Conservation (phyloP, 192 early-diverging fungal genomes). For the Coemansia sp. region DNA sequence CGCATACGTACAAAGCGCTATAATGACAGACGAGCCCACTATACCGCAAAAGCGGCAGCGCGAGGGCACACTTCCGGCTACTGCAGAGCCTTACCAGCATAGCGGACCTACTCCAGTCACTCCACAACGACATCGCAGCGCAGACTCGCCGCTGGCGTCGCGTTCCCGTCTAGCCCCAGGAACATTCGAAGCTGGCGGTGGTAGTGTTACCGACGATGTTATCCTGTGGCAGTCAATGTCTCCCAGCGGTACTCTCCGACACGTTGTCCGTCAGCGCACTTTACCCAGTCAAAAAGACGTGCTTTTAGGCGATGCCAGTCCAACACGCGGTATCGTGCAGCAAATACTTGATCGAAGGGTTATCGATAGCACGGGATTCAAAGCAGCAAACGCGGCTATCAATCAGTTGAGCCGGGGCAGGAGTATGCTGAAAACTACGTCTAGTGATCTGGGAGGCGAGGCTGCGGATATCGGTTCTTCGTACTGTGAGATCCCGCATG, state of each 20-base stretch:
- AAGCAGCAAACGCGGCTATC: slow-evolving; percentile 2
- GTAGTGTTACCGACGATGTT: slow-evolving; percentile 15
- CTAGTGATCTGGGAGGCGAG: slow-evolving; percentile 25
- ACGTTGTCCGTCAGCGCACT: slow-evolving; percentile 36
- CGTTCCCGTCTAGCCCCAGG: slow-evolving; percentile 5
- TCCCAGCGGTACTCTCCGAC: slow-evolving; percentile 41
- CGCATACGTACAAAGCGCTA: not conserved
- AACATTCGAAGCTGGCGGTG: not conserved
- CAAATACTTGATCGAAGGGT: slow-evolving; percentile 40
- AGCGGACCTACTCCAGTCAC: slow-evolving; percentile 6
- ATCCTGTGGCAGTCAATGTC: slow-evolving; percentile 53
- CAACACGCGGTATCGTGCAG: slow-evolving; percentile 40
- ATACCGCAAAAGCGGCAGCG: slow-evolving; percentile 29
- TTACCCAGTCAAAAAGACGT: slow-evolving; percentile 9
- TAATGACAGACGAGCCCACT: not conserved
- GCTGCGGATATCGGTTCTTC: not conserved
- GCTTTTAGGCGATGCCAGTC: slow-evolving; percentile 15
- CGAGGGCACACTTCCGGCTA: slow-evolving; percentile 7
- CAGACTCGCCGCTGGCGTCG: slow-evolving; percentile 24
- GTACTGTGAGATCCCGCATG: not conserved
- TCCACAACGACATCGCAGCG: slow-evolving; percentile 32
- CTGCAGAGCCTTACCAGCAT: not conserved
- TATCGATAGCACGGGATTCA: slow-evolving; percentile 9
- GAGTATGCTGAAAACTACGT: not conserved
- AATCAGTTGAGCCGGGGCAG: slow-evolving; percentile 1